Conservation (phyloP, 1,139 yeast species). For the Sporopachydermia cereana region DNA sequence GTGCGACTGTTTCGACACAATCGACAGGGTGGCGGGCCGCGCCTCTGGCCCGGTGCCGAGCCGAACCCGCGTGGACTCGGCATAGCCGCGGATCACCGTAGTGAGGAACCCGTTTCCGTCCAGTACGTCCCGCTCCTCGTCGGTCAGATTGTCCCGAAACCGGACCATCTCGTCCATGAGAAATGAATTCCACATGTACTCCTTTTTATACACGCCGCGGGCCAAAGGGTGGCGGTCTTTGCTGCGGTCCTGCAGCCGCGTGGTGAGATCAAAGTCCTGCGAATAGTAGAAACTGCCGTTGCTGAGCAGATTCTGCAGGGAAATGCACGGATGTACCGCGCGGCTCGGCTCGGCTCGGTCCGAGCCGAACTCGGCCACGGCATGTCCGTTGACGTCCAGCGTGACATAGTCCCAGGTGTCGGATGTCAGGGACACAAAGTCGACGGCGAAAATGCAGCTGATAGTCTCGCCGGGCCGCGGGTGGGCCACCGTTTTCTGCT, state of each 20-base stretch:
- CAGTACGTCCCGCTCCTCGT: constrained; percentile 41
- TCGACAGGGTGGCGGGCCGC: constrained; percentile 48
- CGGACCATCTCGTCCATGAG: constrained; percentile 74
- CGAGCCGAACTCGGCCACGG: constrained; percentile 25
- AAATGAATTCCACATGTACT: constrained; percentile 95
- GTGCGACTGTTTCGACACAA: constrained; percentile 91
- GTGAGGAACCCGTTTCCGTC: constrained; percentile 77
- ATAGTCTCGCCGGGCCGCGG: constrained; percentile 76
- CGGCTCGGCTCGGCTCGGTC: constrained; percentile 13
- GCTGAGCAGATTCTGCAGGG: constrained; percentile 60
- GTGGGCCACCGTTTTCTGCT: constrained; percentile 64
- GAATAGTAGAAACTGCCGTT: constrained; percentile 92
- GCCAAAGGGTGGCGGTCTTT: constrained; percentile 33
- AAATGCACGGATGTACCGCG: constrained; percentile 64
- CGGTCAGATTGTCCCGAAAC: constrained; percentile 61
- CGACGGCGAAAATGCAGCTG: constrained; percentile 71
- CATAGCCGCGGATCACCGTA: constrained; percentile 90
- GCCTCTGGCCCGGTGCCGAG: constrained; percentile 40
- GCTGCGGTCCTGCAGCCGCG: constrained; percentile 66
- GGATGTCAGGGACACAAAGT: constrained; percentile 65
- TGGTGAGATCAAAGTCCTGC: constrained; percentile 83
- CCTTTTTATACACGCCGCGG: constrained; percentile 28
- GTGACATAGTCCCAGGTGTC: constrained; percentile 72
- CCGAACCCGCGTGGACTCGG: constrained; percentile 53
- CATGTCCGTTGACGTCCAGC: constrained; percentile 54